phyloP scores from a whole-genome alignment of 2,329 filamentous ascomycete genomes.

The Aureobasidium pullulans region DNA sequence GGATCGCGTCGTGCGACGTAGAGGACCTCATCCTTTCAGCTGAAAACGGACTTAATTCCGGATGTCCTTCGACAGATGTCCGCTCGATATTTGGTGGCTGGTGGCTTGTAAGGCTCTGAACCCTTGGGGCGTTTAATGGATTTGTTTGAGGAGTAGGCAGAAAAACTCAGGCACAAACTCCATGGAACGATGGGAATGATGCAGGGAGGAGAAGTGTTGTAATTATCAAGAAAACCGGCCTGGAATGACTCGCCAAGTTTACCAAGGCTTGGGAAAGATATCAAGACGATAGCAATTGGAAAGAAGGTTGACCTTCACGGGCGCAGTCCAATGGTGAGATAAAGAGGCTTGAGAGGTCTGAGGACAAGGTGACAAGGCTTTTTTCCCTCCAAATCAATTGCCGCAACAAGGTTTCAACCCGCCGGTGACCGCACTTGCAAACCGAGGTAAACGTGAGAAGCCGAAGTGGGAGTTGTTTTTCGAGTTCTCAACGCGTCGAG shows the following conservation, averaged over 20 bases:
- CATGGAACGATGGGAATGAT: conserved; percentile 19
- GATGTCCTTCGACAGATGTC: not conserved
- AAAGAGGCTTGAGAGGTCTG: not conserved
- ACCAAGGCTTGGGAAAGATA: conserved; percentile 8
- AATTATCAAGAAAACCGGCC: not conserved
- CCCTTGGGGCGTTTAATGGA: conserved; percentile 18
- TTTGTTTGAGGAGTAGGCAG: conserved; percentile 27
- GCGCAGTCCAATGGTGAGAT: not conserved
- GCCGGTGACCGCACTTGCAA: not conserved
- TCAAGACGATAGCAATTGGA: not conserved
- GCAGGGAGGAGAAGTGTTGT: not conserved
- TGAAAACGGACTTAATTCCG: not conserved
- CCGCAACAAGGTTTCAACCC: conserved; percentile 1
- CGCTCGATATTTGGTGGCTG: not conserved
- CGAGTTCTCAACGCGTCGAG: not conserved
- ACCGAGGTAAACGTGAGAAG: not conserved
- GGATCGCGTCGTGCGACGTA: conserved; percentile 1
- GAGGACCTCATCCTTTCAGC: not conserved
- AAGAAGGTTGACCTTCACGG: not conserved
- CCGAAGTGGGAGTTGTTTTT: not conserved
- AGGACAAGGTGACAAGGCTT: not conserved
- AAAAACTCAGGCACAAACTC: conserved; percentile 27
- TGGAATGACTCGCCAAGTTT: conserved; percentile 4
- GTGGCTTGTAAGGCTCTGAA: not conserved
- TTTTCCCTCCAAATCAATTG: not conserved